Evolutionary conservation across 306 rosid genomes (phyloP).

Genomic region (Rubus idaeus): DNA sequence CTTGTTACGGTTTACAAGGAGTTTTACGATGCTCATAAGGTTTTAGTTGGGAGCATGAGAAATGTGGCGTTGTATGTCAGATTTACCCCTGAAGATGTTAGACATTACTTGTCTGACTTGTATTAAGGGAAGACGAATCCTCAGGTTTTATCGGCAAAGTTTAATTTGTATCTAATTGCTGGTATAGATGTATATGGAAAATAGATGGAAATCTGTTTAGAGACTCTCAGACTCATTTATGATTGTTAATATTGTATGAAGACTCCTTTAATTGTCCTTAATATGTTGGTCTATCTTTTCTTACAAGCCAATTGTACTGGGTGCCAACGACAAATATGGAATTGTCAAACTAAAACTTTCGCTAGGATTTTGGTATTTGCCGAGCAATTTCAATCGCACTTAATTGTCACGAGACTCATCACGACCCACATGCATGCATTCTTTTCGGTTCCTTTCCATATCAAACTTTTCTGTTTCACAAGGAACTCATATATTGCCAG

Average conservation of each 20-base stretch:
- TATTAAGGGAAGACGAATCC: constrained; percentile 28
- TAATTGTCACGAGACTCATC: neutral
- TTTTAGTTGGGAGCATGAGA: constrained; percentile 26
- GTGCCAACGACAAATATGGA: neutral
- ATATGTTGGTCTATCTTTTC: too few species aligned
- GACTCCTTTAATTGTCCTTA: neutral
- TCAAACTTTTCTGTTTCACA: neutral
- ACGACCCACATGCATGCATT: neutral
- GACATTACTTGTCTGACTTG: constrained; percentile 45
- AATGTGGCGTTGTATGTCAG: constrained; percentile 19
- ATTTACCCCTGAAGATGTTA: constrained; percentile 58
- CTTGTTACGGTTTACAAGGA: constrained; percentile 44
- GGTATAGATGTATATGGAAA: neutral
- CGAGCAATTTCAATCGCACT: neutral
- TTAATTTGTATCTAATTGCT: neutral
- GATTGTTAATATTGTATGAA: neutral
- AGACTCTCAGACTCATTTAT: neutral
- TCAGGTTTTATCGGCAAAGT: neutral
- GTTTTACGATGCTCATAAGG: constrained; percentile 39
- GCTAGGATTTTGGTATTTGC: neutral
- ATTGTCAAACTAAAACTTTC: neutral
- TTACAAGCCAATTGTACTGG: too few species aligned
- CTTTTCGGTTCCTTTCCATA: neutral
- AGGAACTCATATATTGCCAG: neutral
- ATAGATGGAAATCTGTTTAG: neutral